Evolutionary conservation across 345 rosid genomes (phyloP).

Genomic region (Theobroma cacao): DNA sequence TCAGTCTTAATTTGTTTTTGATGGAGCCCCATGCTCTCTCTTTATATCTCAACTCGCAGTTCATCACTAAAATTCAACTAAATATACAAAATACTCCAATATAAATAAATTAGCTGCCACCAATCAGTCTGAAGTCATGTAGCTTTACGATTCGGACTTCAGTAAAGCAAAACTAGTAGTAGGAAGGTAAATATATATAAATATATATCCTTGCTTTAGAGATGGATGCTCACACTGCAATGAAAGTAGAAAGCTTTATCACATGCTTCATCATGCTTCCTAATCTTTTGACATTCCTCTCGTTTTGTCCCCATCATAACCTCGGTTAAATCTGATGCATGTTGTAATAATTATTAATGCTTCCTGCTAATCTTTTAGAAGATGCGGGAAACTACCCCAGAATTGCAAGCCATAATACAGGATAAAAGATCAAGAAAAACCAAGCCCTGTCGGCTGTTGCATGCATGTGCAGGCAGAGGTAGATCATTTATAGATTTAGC

Average conservation of each 20-base stretch:
- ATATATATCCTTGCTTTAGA: not conserved
- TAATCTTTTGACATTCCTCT: conserved; percentile 11
- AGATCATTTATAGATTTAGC: not conserved
- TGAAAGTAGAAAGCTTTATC: not conserved
- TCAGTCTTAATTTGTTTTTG: not conserved
- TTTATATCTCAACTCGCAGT: conserved; percentile 11
- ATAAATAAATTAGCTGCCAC: not conserved
- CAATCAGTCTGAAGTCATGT: not conserved
- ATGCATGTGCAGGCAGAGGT: not conserved
- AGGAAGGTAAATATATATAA: not conserved
- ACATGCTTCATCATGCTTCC: conserved; percentile 5
- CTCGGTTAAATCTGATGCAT: not conserved
- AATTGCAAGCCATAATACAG: not conserved
- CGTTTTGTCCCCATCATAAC: not conserved
- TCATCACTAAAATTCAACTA: not conserved
- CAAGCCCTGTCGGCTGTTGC: not conserved
- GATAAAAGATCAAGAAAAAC: not conserved
- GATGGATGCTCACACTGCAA: not conserved
- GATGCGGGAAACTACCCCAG: not conserved
- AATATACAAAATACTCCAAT: conserved; percentile 2
- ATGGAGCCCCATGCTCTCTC: conserved; percentile 29
- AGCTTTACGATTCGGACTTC: not conserved
- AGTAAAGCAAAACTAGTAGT: not conserved
- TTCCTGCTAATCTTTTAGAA: not conserved
- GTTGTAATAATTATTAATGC: not conserved